phyloP scores from a whole-genome alignment of 2,329 filamentous ascomycete genomes.

The Aspergillus fischeri region DNA sequence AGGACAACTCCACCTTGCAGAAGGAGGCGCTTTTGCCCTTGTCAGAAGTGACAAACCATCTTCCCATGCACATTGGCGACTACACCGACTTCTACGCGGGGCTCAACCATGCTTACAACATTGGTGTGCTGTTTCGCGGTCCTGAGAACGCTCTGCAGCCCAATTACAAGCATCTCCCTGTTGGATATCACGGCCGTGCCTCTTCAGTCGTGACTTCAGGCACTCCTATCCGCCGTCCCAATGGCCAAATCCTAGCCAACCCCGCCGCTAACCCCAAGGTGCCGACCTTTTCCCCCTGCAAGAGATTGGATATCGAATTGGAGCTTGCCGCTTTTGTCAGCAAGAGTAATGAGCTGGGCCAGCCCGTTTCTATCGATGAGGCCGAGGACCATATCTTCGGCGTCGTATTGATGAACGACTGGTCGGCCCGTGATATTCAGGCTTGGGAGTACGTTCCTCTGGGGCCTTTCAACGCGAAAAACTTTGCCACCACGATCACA shows the following conservation, averaged over 20 bases:
- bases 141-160: constrained; percentile 69
- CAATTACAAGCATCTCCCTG: constrained; percentile 77
- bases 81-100: constrained; percentile 86
- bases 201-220: constrained; percentile 72
- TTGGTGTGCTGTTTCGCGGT: constrained; percentile 69
- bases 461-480: constrained; percentile 80
- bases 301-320: constrained; percentile 72
- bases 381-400: constrained; percentile 73
- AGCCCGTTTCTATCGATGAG: constrained; percentile 57
- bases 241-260: constrained; percentile 68
- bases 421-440: constrained; percentile 79
- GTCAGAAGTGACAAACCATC: constrained; percentile 58
- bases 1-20: constrained; percentile 57
- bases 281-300: constrained; percentile 61
- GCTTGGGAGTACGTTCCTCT: constrained; percentile 80
- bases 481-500: constrained; percentile 73
- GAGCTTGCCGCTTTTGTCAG: constrained; percentile 74
- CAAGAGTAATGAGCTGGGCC: constrained; percentile 60
- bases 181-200: constrained; percentile 76
- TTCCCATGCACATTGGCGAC: constrained; percentile 75
- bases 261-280: constrained; percentile 58
- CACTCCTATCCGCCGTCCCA: constrained; percentile 67
- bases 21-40: constrained; percentile 57
- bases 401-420: constrained; percentile 79
- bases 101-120: constrained; percentile 70